Percentiles rank a stretch among this genome's conserved stretches.
Conservation (phyloP, 768 basidiomycete species). For the Suillus lakei region DNA sequence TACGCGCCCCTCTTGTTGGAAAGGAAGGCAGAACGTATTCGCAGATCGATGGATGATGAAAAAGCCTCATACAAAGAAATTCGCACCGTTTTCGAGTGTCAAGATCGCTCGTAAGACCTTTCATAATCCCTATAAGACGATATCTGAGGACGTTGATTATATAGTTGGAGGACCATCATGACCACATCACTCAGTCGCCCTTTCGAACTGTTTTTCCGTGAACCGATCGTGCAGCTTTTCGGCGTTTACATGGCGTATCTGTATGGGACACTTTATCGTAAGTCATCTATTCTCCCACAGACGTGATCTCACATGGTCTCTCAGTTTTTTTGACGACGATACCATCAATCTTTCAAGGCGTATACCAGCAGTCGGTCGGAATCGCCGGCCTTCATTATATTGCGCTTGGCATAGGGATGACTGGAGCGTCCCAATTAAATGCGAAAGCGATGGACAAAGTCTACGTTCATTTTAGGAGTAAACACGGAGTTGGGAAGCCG, state of each 20-base stretch:
- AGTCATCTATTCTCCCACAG: constrained; percentile 20
- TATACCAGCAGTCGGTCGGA: constrained; percentile 52
- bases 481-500: constrained; percentile 59
- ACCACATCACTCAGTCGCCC: constrained; percentile 64
- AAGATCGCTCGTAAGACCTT: constrained; percentile 48
- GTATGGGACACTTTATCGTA: constrained; percentile 66
- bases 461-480: constrained; percentile 54
- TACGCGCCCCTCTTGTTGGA: constrained; percentile 43
- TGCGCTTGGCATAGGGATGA: constrained; percentile 70
- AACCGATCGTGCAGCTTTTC: constrained; percentile 68
- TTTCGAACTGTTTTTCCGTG: constrained; percentile 60
- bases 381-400: constrained; percentile 47
- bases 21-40: constrained; percentile 53
- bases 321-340: constrained; percentile 74
- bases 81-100: constrained; percentile 50
- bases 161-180: constrained; percentile 59
- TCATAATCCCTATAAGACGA: background rate
- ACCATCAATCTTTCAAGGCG: constrained; percentile 56
- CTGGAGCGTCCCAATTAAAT: constrained; percentile 54
- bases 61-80: constrained; percentile 44
- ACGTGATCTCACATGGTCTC: constrained; percentile 2
- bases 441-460: constrained; percentile 59
- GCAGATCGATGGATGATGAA: constrained; percentile 51
- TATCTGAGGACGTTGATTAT: too few species aligned
- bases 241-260: constrained; percentile 72